Conservation (phyloP, 2,329 filamentous ascomycete genomes). For the Xylariaceae sp. region DNA sequence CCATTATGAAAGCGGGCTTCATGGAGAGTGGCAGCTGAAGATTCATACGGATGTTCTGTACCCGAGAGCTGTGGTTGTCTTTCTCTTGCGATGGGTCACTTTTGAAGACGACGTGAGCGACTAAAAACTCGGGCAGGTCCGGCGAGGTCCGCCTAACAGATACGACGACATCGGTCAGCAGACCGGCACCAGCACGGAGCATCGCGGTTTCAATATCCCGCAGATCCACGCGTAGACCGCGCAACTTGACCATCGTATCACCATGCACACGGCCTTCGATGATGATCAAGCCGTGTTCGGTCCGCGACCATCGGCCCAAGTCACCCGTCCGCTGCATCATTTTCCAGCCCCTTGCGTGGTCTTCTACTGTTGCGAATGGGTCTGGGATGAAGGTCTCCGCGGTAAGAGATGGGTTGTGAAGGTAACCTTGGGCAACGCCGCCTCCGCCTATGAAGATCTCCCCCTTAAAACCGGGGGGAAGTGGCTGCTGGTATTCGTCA, state of each 20-base stretch:
- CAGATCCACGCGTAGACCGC: slow-evolving; percentile 19
- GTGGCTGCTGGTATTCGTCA: slow-evolving; percentile 38
- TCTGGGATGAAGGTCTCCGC: slow-evolving; percentile 13
- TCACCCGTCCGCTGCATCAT: slow-evolving; percentile 4
- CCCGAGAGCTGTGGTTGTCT: not conserved
- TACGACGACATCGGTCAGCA: slow-evolving; percentile 31
- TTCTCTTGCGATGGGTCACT: not conserved
- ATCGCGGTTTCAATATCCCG: slow-evolving; percentile 43
- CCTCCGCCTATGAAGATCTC: slow-evolving; percentile 51
- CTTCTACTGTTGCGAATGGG: slow-evolving; percentile 21
- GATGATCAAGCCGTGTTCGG: slow-evolving; percentile 16
- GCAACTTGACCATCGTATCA: slow-evolving; percentile 53
- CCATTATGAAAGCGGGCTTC: not conserved
- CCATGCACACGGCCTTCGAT: slow-evolving; percentile 43
- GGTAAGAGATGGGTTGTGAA: slow-evolving; percentile 36
- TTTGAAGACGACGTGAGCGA: not conserved
- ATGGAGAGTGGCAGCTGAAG: not conserved
- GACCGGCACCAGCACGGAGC: slow-evolving; percentile 27
- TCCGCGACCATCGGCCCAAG: slow-evolving; percentile 9
- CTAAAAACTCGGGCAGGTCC: too few relatives aligned
- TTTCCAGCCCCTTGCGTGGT: not conserved
- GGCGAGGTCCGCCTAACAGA: too few relatives aligned
- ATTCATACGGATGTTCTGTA: not conserved
- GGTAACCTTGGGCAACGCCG: slow-evolving; percentile 49
- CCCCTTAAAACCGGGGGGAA: slow-evolving; percentile 46